phyloP scores from a whole-genome alignment of 768 basidiomycete genomes.

The Trametes villosa region DNA sequence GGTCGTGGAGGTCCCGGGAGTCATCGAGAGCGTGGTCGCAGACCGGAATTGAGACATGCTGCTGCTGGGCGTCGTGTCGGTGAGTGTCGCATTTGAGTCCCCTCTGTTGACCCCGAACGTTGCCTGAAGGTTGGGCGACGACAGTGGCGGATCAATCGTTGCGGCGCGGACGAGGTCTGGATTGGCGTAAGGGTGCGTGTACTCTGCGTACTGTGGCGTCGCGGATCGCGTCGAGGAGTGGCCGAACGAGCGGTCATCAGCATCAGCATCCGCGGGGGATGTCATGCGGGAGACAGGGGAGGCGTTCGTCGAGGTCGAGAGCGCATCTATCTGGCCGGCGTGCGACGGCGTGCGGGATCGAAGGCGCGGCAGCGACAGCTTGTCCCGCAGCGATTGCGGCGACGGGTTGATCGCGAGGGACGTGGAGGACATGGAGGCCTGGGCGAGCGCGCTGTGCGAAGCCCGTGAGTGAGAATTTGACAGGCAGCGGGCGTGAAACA shows the following conservation, averaged over 20 bases:
- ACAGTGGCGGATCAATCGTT: slow-evolving; percentile 23
- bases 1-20: slow-evolving; percentile 32
- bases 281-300: slow-evolving; percentile 20
- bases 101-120: slow-evolving; percentile 44
- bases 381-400: slow-evolving; percentile 43
- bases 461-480: slow-evolving; percentile 2
- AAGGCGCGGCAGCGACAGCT: slow-evolving; percentile 48
- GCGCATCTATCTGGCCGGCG: slow-evolving; percentile 14
- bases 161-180: slow-evolving; percentile 57
- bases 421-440: slow-evolving; percentile 61
- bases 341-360: slow-evolving; percentile 38
- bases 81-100: slow-evolving; percentile 58
- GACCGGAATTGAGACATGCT: slow-evolving; percentile 37
- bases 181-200: slow-evolving; percentile 80
- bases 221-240: slow-evolving; percentile 40
- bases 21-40: slow-evolving; percentile 30
- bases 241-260: slow-evolving; percentile 12
- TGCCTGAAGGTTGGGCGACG: slow-evolving; percentile 27
- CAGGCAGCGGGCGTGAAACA: slow-evolving; percentile 36
- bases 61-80: slow-evolving; percentile 41
- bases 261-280: slow-evolving; percentile 9
- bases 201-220: slow-evolving; percentile 36
- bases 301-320: slow-evolving; percentile 10
- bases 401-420: slow-evolving; percentile 47
- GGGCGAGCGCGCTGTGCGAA: slow-evolving; percentile 56